Conservation (phyloP, 2,329 filamentous ascomycete species). For the Neofusicoccum sp. region DNA sequence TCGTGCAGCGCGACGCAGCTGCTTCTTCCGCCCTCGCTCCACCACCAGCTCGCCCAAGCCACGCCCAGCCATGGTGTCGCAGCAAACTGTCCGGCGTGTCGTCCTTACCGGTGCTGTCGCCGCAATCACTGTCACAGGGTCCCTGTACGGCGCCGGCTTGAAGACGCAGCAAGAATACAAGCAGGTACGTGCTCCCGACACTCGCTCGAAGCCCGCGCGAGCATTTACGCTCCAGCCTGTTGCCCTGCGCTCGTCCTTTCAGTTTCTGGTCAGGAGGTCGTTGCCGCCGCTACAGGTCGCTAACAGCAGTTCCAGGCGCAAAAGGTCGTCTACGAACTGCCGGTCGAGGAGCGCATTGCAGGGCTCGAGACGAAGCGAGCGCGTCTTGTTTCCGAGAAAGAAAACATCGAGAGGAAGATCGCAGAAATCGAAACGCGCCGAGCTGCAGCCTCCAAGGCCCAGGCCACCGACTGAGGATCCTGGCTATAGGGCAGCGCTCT, state of each 20-base stretch:
- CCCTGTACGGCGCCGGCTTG: constrained; percentile 59
- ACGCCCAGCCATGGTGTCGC: constrained; percentile 17
- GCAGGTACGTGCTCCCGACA: constrained; percentile 41
- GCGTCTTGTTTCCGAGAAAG: constrained; percentile 51
- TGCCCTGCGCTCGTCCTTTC: too few relatives aligned
- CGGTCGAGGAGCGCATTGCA: constrained; percentile 53
- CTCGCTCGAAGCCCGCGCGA: not conserved
- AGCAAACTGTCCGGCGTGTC: constrained; percentile 43
- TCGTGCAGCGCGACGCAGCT: too few relatives aligned
- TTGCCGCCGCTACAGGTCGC: not conserved
- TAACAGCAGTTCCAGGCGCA: not conserved
- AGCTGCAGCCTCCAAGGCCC: not conserved
- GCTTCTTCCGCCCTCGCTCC: not conserved
- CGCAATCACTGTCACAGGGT: constrained; percentile 56
- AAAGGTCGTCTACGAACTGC: constrained; percentile 5
- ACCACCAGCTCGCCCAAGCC: not conserved
- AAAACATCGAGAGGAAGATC: constrained; percentile 58
- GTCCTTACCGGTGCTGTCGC: constrained; percentile 56
- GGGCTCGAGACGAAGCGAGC: constrained; percentile 51
- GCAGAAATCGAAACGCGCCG: constrained; percentile 37
- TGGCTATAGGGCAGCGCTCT: not conserved
- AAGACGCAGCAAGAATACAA: constrained; percentile 53
- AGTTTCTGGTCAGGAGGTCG: not conserved
- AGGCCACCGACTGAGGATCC: not conserved
- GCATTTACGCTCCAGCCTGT: not conserved